A percentile compares a stretch with the other conserved stretches of the same genome.
Conservation (phyloP, 208 protist species). For the Crithidia mellificae region DNA sequence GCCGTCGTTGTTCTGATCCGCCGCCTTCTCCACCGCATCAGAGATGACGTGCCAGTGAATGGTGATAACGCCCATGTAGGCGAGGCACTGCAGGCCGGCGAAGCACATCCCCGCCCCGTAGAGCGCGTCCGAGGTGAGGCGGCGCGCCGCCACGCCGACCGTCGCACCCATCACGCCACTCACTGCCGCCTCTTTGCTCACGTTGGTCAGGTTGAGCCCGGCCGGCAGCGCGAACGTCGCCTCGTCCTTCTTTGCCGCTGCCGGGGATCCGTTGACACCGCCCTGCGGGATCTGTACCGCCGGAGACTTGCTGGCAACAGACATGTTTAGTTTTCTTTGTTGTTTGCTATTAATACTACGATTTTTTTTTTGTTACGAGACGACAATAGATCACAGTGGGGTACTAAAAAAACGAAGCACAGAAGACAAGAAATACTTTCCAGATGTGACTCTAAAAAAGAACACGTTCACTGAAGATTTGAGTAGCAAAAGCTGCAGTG, state of each 20-base stretch:
- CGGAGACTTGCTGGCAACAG: conserved; percentile 6
- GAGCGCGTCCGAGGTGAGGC: conserved; percentile 60
- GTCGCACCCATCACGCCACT: conserved; percentile 52
- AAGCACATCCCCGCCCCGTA: conserved; percentile 64
- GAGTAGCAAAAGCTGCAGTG: no score
- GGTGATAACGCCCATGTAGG: conserved; percentile 62
- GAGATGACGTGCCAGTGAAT: conserved; percentile 68
- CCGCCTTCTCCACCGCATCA: conserved; percentile 36
- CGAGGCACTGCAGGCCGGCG: conserved; percentile 53
- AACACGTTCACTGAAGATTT: no score
- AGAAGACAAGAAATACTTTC: no score
- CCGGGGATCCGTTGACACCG: background rate
- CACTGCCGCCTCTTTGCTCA: conserved; percentile 41
- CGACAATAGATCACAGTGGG: no score
- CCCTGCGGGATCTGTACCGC: background rate
- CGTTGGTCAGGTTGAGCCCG: conserved; percentile 4
- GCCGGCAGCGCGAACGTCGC: background rate
- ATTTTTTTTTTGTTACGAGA: no score
- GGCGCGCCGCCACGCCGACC: conserved; percentile 47
- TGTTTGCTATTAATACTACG: background rate
- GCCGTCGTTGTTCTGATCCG: conserved; percentile 57
- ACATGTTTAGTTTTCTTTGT: background rate
- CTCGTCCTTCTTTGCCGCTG: background rate
- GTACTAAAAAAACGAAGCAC: no score
- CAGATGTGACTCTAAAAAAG: no score